These are phyloP conservation scores for Stagonosporopsis rhizophila DNA, from an alignment of 2,329 filamentous ascomycete species.

Conservation along the genomic window DNA sequence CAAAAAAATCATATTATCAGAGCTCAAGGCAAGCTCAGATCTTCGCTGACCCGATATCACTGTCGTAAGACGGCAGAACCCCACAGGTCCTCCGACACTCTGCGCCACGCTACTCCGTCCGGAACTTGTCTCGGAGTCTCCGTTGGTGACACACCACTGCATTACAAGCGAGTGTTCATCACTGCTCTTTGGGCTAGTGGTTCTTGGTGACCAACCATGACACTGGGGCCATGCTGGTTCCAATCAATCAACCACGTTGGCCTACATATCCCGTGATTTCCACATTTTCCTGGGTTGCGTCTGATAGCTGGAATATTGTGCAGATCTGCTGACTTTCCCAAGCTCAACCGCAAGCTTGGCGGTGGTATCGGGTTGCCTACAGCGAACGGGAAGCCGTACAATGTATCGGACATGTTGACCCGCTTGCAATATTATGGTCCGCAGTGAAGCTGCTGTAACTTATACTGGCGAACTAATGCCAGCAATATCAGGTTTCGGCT, in stretches of 20 bases:
- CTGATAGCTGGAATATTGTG: background rate
- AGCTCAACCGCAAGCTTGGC: background rate
- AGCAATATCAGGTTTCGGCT: background rate
- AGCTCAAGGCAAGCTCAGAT: background rate
- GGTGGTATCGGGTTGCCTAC: background rate
- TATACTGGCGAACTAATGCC: background rate
- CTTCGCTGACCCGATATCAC: background rate
- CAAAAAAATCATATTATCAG: background rate
- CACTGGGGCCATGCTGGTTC: background rate
- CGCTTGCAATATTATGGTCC: background rate
- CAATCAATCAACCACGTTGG: background rate
- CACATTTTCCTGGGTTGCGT: background rate
- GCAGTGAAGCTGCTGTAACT: background rate
- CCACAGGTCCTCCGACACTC: background rate
- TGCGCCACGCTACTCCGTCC: background rate
- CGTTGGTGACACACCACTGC: slow-evolving; percentile 3
- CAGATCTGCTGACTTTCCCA: background rate
- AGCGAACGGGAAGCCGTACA: background rate
- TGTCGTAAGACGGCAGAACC: background rate
- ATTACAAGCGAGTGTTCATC: background rate
- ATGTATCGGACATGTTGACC: background rate
- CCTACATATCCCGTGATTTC: background rate
- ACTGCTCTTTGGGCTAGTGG: background rate
- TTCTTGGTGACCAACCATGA: background rate
- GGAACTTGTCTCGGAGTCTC: background rate